Evolutionary conservation across 179 eudicot genomes (phyloP), one percentile per base, ranked within the genome.

Genomic region (Gypsophila paniculata): DNA sequence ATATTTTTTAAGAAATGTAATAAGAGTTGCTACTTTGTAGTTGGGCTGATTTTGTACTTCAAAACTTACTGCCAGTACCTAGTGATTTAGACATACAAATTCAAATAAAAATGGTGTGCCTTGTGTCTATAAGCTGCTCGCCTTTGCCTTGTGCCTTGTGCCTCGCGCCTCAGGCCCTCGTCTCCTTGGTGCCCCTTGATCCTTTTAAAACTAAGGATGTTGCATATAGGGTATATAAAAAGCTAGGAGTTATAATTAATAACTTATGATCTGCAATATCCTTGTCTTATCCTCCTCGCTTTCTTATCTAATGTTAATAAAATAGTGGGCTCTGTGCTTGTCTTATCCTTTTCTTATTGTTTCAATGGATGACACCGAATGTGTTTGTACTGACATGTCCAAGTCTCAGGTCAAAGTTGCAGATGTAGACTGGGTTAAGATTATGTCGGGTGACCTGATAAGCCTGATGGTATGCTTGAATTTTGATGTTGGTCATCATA

Each of bases 341-440:
- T 64, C 49, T 2, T 14, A 19, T 55, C 23, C 17, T 32, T 36
- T 8, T 26, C 15, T 15, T 62, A 51, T 0, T 60, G 5, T 49
- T 34, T 10, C 0, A 17, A 18, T 21, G 19, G 65, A 42, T 53
- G 59, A 68, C 38, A 2, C 32, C 25, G 8, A 10, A 9, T 34
- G 42, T 17, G 6, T 32, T 57, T 51, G 29, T 61, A 54, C 70
- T 62, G 23, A 60, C 69, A 21, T 23, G 26, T 39, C 58, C 34
- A 44, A 44, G 60, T 70, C 58, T 74, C 77, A 89, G 93, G 86
- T 91, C 42, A 87, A 83, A 82, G 98, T 93, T 76, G 90, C 98
- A 17, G 97, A 88, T 65, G 73, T 87, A 62, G 97, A 91, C 66
- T 93, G 98, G 98, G 79, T 93, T 64, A 86, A 85, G 77, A 85